Evolutionary conservation across 176 grass and related monocot species (phyloP), one percentile per base, ranked within the genome.

Genomic region (Alloteropsis semialata): DNA sequence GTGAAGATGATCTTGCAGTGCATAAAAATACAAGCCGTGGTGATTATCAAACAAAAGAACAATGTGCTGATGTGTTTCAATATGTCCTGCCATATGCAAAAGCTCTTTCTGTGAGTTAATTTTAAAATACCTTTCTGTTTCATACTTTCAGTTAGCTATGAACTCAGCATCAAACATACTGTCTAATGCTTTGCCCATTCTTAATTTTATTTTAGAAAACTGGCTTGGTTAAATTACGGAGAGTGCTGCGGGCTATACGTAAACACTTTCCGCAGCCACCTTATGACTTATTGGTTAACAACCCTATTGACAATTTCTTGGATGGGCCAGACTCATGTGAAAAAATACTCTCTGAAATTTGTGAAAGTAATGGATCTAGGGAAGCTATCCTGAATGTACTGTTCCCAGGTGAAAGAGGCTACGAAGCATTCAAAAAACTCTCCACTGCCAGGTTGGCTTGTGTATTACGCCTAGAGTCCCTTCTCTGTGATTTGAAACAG

Each of bases 1-100:
- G 89, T 87, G 92, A 98, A 91, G 96, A 95, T 86, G 92, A 98
- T 78, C 85, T 91, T 48, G 90, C 88, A 18, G 82, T 89, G 63
- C 96, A 95, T 84, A 95, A 95, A 87, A 98, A 98, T 75, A 95
- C 92, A 84, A 98, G 87, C 57, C 92, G 91, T 3, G 96, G 96
- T 84, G 92, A 98, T 72, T 98, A 98, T 77, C 92, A 98, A 91
- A 98, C 96, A 7, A 98, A 98, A 82, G 96, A 98, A 84, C 96
- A 98, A 85, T 98, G 96, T 77, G 92, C 92, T 84, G 96, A 98
- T 91, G 96, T 98, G 79, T 95, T 98, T 91, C 96, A 93, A 41
- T 98, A 98, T 95, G 82, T 98, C 68, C 70, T 98, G 57, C 96
- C 92, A 54, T 98, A 98, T 76, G 96, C 96, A 39, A 98, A 84